Conservation (phyloP, 1,284 basidiomycete genomes). For the Jaminaea rosea region DNA sequence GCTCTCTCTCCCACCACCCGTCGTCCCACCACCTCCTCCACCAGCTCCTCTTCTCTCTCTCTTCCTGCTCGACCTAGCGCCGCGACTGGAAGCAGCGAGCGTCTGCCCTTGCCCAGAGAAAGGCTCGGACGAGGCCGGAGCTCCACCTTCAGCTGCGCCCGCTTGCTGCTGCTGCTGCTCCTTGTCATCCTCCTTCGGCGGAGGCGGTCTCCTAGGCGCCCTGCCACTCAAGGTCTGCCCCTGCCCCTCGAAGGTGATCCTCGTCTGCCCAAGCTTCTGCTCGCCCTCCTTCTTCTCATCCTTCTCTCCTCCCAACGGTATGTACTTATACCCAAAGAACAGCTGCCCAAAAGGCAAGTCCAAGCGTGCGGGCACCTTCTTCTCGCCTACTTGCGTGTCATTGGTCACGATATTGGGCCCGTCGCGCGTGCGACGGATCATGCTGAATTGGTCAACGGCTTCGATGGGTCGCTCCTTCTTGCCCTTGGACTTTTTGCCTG, state of each 20-base stretch:
- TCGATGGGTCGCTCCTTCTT: constrained; percentile 43
- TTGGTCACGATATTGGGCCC: constrained; percentile 77
- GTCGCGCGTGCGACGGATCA: constrained; percentile 41
- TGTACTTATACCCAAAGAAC: constrained; percentile 43
- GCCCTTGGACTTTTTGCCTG: constrained; percentile 43
- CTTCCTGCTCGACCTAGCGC: not conserved
- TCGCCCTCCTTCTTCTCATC: constrained; percentile 3
- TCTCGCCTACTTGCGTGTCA: constrained; percentile 62
- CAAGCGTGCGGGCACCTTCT: constrained; percentile 77
- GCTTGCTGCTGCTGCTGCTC: not conserved
- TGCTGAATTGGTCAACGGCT: constrained; percentile 34
- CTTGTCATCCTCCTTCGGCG: not conserved
- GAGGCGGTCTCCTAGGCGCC: not conserved
- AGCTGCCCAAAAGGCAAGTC: constrained; percentile 70
- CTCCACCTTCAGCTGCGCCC: not conserved
- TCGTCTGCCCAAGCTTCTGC: not conserved
- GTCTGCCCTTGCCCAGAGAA: not conserved
- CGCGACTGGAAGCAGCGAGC: not conserved
- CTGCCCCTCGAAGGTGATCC: constrained; percentile 4
- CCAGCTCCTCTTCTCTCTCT: not conserved
- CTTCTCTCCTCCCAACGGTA: constrained; percentile 32
- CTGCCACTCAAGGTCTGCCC: constrained; percentile 6
- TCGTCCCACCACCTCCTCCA: not conserved
- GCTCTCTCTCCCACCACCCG: not conserved
- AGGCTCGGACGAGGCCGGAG: not conserved